Conservation (phyloP, 2,329 filamentous ascomycete genomes). For the Chaetomiaceae sp. region DNA sequence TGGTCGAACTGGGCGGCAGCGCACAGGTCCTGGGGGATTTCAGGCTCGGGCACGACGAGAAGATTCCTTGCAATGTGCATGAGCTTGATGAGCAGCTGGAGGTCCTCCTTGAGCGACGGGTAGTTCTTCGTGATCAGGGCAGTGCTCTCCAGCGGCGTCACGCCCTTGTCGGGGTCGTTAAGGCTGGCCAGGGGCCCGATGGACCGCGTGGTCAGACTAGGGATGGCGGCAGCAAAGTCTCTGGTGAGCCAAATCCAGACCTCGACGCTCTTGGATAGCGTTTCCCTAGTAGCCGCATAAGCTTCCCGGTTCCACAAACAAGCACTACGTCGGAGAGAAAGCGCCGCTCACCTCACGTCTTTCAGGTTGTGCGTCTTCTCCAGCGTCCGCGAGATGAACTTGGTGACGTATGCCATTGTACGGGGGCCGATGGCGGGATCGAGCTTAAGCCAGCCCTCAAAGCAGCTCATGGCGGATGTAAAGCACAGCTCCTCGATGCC, state of each 20-base stretch:
- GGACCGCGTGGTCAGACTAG: constrained; percentile 53
- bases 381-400: constrained; percentile 54
- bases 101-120: constrained; percentile 52
- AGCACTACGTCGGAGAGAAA: too few relatives aligned
- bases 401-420: constrained; percentile 48
- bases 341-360: constrained; percentile 53
- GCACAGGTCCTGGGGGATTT: constrained; percentile 60
- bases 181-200: constrained; percentile 49
- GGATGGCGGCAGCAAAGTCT: constrained; percentile 56
- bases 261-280: constrained; percentile 55
- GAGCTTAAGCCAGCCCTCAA: constrained; percentile 56
- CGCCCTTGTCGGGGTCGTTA: constrained; percentile 48
- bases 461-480: constrained; percentile 52
- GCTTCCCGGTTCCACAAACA: too few relatives aligned
- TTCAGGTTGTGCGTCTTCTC: constrained; percentile 58
- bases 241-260: constrained; percentile 60
- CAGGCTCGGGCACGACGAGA: constrained; percentile 57
- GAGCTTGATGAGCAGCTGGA: constrained; percentile 58
- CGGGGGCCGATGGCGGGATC: constrained; percentile 51
- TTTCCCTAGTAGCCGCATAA: constrained; percentile 39
- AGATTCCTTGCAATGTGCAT: constrained; percentile 62
- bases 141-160: constrained; percentile 57
- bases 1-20: constrained; percentile 59
- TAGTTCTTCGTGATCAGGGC: constrained; percentile 59
- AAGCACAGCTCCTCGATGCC: constrained; percentile 61